phyloP scores from a whole-genome alignment of 352 stramenopile genomes.

The Phytophthora pluvialis region DNA sequence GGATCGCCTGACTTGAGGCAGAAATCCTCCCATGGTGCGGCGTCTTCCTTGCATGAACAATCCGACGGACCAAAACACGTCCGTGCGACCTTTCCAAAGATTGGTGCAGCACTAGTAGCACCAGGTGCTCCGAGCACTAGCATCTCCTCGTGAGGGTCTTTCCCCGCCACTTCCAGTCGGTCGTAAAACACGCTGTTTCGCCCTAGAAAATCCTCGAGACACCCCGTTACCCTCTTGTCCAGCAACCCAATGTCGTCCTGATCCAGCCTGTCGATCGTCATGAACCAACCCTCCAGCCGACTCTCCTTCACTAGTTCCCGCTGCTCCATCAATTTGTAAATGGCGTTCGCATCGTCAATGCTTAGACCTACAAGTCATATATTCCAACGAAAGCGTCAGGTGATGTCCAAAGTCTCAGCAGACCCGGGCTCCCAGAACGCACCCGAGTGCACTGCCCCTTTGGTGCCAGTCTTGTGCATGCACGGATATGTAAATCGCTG shows the following conservation, averaged over 20 bases:
- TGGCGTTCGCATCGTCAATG: conserved; percentile 77
- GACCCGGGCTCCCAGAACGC: background rate
- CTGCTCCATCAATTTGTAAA: conserved; percentile 57
- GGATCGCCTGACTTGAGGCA: conserved; percentile 32
- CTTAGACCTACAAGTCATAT: conserved; percentile 50
- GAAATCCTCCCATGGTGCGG: conserved; percentile 62
- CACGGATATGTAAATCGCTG: conserved; percentile 46
- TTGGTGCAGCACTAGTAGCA: conserved; percentile 2
- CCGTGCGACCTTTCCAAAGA: conserved; percentile 33
- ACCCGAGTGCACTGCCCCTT: conserved; percentile 66
- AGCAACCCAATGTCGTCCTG: conserved; percentile 55
- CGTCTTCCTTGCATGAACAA: conserved; percentile 60
- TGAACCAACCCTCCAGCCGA: conserved; percentile 55
- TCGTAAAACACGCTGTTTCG: conserved; percentile 52
- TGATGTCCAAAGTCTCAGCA: background rate
- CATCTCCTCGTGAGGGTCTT: conserved; percentile 64
- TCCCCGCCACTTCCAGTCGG: conserved; percentile 56
- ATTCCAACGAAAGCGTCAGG: background rate
- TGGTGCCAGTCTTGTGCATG: conserved; percentile 70
- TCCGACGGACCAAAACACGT: conserved; percentile 47
- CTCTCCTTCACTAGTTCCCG: conserved; percentile 44
- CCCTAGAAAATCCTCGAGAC: conserved; percentile 47
- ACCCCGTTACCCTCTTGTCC: conserved; percentile 58
- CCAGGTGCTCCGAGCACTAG: conserved; percentile 28
- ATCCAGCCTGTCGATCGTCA: conserved; percentile 69